Conservation (phyloP, 228 moss, liverwort and hornwort genomes). For the Sphagnum magellanicum region DNA sequence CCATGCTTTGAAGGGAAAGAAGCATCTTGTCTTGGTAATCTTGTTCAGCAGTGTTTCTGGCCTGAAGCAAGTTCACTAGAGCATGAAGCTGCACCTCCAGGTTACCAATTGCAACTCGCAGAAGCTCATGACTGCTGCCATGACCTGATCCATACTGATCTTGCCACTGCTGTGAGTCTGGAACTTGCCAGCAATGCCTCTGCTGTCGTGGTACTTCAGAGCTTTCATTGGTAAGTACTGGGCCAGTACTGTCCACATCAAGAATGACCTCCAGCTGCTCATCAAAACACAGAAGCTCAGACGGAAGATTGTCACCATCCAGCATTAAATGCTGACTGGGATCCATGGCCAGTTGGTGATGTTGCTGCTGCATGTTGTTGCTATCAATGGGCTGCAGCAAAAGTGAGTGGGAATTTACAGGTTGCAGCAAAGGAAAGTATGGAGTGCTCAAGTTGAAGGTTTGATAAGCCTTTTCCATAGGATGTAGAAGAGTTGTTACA, state of each 20-base stretch:
- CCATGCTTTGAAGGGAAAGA: conserved; percentile 17
- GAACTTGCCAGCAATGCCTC: too few species aligned
- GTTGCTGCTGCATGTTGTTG: not conserved
- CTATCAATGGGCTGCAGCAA: conserved; percentile 21
- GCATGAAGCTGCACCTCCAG: conserved; percentile 26
- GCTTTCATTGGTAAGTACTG: conserved; percentile 4
- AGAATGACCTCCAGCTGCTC: conserved; percentile 21
- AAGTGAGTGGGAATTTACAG: conserved; percentile 37
- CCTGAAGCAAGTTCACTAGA: conserved; percentile 21
- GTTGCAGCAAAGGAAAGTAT: conserved; percentile 14
- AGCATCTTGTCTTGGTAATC: conserved; percentile 29
- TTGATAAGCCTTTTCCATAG: not conserved
- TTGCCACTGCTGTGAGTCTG: not conserved
- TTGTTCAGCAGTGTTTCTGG: conserved; percentile 15
- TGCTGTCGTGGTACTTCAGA: not conserved
- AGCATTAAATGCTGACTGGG: not conserved
- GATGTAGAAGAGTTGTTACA: not conserved
- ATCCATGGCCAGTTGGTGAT: conserved; percentile 1
- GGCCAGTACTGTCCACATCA: not conserved
- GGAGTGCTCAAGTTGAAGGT: not conserved
- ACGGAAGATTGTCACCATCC: not conserved
- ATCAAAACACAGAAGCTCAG: not conserved
- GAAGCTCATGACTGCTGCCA: not conserved
- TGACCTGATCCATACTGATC: not conserved
- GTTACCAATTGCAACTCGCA: conserved; percentile 16